These are phyloP conservation scores for Fusarium burgessii DNA, from an alignment of 2,329 filamentous ascomycete genomes.

Conservation along the genomic window DNA sequence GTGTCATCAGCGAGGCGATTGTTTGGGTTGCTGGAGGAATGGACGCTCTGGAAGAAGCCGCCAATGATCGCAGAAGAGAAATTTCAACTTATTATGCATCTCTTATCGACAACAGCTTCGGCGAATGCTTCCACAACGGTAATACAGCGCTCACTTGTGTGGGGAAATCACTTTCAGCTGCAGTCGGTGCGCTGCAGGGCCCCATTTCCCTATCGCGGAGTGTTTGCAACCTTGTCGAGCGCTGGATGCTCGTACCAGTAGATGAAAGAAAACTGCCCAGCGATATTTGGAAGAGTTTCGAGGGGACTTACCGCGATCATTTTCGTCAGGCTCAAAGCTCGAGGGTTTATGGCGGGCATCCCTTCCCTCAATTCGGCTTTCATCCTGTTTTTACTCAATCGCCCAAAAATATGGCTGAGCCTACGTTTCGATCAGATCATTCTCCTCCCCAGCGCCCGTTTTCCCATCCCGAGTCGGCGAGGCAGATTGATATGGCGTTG, in stretches of 20 bases:
- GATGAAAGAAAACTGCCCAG: background rate
- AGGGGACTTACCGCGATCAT: background rate
- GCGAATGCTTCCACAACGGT: slow-evolving; percentile 26
- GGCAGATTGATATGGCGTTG: background rate
- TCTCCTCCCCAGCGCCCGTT: background rate
- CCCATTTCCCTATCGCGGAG: background rate
- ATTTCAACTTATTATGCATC: background rate
- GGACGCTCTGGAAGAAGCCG: background rate
- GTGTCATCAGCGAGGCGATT: slow-evolving; percentile 24
- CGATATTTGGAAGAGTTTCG: slow-evolving; percentile 1
- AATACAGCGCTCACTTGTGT: slow-evolving; percentile 1
- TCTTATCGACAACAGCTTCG: slow-evolving; percentile 9
- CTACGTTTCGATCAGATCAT: background rate
- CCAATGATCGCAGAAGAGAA: background rate
- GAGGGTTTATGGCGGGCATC: too few relatives aligned
- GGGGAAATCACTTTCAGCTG: background rate
- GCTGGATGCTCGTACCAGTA: slow-evolving; percentile 8
- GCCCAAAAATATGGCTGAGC: background rate
- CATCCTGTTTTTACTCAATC: background rate
- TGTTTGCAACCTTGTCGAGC: slow-evolving; percentile 13
- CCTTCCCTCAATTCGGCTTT: background rate
- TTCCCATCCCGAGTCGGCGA: background rate
- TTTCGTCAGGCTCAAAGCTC: background rate
- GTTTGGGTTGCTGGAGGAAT: slow-evolving; percentile 21
- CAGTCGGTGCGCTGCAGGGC: background rate